phyloP scores from a whole-genome alignment of 768 basidiomycete species.

The Lyophyllum semitale region DNA sequence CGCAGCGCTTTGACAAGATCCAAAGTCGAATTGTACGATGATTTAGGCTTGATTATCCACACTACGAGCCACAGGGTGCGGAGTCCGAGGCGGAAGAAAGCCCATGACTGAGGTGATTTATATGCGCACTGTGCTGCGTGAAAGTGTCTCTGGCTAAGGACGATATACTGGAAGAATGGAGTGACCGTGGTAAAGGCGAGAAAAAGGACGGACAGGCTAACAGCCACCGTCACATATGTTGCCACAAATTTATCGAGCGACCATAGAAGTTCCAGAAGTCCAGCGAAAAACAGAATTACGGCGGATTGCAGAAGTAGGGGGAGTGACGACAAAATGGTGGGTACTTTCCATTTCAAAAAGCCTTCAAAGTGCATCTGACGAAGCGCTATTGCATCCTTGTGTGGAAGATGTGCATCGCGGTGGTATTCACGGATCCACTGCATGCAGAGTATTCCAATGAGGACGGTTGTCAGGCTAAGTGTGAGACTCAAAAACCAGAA shows the following conservation, averaged over 20 bases:
- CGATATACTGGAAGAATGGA: slow-evolving; percentile 28
- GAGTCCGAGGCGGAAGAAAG: slow-evolving; percentile 25
- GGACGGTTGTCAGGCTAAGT: slow-evolving; percentile 18
- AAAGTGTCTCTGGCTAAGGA: slow-evolving; percentile 24
- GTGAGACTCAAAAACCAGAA: slow-evolving; percentile 9
- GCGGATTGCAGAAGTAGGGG: slow-evolving; percentile 23
- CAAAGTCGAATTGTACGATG: not conserved
- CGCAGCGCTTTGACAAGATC: not conserved
- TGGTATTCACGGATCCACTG: slow-evolving; percentile 22
- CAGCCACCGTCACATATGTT: slow-evolving; percentile 15
- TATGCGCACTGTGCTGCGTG: slow-evolving; percentile 31
- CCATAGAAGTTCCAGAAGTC: slow-evolving; percentile 21
- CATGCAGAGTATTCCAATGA: slow-evolving; percentile 20
- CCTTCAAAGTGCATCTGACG: slow-evolving; percentile 20
- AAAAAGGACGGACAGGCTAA: slow-evolving; percentile 24
- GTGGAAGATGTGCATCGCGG: slow-evolving; percentile 5
- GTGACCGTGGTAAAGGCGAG: slow-evolving; percentile 25
- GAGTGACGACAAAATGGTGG: slow-evolving; percentile 15
- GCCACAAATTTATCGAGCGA: slow-evolving; percentile 19
- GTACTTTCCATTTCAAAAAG: slow-evolving; percentile 19
- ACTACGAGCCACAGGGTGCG: slow-evolving; percentile 15
- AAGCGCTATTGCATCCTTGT: slow-evolving; percentile 11
- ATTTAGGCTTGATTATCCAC: not conserved
- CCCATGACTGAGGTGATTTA: slow-evolving; percentile 35
- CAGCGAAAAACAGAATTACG: slow-evolving; percentile 23